A percentile compares a stretch with the other conserved stretches of the same genome.
Evolutionary conservation across 768 basidiomycete species (phyloP).

Genomic region (Lyophyllum semitale): DNA sequence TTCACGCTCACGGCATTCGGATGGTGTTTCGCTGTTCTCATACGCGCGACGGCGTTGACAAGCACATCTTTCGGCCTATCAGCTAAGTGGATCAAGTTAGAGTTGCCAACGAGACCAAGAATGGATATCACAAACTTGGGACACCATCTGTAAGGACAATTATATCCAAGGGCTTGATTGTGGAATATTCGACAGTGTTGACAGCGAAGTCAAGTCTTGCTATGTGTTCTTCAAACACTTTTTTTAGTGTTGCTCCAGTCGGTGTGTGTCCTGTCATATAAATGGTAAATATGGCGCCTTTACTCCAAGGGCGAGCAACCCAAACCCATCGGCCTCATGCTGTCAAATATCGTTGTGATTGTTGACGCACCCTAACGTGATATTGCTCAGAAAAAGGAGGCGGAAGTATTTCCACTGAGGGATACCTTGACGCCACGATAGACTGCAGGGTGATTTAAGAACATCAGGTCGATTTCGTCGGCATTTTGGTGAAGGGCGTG

Average conservation of each 20-base stretch:
- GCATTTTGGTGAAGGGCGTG: conserved; percentile 26
- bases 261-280: conserved; percentile 26
- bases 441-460: conserved; percentile 23
- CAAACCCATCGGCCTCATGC: conserved; percentile 16
- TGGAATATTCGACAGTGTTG: conserved; percentile 16
- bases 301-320: neutral
- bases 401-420: neutral
- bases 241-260: conserved; percentile 26
- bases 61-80: conserved; percentile 22
- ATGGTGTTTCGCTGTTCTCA: conserved; percentile 28
- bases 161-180: conserved; percentile 31
- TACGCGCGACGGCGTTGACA: conserved; percentile 21
- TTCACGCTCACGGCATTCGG: conserved; percentile 34
- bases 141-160: conserved; percentile 35
- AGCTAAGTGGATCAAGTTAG: conserved; percentile 4
- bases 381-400: neutral
- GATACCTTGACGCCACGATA: conserved; percentile 14
- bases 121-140: conserved; percentile 22
- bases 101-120: neutral
- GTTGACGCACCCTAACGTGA: conserved; percentile 17
- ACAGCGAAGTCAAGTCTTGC: conserved; percentile 20
- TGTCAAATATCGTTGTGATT: conserved; percentile 21
- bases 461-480: conserved; percentile 25
- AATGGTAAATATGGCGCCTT: neutral
- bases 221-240: conserved; percentile 23